Percentiles rank a stretch among this genome's conserved stretches.
Conservation (phyloP, 345 rosid species). For the Reutealis trisperma region DNA sequence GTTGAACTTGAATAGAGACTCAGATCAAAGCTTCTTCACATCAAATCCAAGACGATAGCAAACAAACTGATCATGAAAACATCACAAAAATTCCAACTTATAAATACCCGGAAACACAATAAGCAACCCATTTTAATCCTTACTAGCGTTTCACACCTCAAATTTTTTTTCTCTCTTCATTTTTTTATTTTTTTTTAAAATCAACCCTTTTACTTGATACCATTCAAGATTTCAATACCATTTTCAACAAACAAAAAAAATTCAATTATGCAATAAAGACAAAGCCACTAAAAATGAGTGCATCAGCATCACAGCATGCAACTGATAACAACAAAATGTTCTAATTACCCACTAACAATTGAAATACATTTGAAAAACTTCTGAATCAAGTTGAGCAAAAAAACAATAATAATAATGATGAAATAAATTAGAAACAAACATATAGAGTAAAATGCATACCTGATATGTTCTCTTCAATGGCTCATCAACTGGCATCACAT, state of each 20-base stretch:
- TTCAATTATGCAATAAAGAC: background rate
- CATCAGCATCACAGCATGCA: slow-evolving; percentile 7
- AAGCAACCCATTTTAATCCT: slow-evolving; percentile 4
- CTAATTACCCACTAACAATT: background rate
- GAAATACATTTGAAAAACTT: slow-evolving; percentile 7
- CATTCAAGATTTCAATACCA: background rate
- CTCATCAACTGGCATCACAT: slow-evolving; percentile 58
- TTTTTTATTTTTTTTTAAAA: background rate
- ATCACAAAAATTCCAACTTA: slow-evolving; percentile 10
- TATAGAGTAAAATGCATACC: slow-evolving; percentile 39
- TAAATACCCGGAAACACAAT: slow-evolving; percentile 8
- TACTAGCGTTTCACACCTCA: background rate
- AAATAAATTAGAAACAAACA: background rate
- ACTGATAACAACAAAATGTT: background rate
- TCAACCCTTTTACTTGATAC: background rate
- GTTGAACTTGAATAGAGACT: background rate
- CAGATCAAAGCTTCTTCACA: slow-evolving; percentile 10
- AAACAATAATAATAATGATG: slow-evolving; percentile 21
- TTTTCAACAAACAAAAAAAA: background rate
- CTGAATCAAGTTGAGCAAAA: slow-evolving; percentile 6
- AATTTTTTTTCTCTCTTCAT: background rate
- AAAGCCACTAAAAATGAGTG: background rate
- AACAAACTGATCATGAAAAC: background rate
- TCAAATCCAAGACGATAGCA: background rate
- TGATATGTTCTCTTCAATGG: slow-evolving; percentile 52